phyloP scores from a whole-genome alignment of 306 rosid species.

The Lotus japonicus region DNA sequence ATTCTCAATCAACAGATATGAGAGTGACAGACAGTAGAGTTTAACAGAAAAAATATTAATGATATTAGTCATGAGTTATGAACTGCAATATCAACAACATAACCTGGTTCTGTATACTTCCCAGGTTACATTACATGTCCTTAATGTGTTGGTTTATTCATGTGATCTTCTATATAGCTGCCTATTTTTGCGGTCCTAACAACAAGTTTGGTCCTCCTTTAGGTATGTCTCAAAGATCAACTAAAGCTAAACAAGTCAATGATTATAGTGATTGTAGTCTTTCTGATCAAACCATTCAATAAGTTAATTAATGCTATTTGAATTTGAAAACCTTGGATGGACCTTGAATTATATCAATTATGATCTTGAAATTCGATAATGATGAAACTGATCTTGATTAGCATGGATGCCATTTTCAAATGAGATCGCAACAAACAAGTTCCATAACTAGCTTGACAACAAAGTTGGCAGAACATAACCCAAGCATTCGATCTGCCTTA shows the following conservation, averaged over 20 bases:
- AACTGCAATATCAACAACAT: neutral
- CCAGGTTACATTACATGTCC: neutral
- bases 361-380: neutral
- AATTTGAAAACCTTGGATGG: neutral
- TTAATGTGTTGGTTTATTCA: neutral
- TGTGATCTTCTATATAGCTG: neutral
- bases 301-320: neutral
- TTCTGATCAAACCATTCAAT: neutral
- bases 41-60: conserved; percentile 26
- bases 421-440: neutral
- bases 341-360: neutral
- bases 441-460: conserved; percentile 20
- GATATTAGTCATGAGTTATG: neutral
- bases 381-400: neutral
- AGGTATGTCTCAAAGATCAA: neutral
- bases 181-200: neutral
- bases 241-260: neutral
- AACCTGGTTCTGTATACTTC: conserved; percentile 9
- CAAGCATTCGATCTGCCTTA: neutral
- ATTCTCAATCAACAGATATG: conserved; percentile 9
- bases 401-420: neutral
- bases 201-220: neutral
- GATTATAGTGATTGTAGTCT: neutral
- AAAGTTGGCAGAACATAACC: conserved; percentile 9
- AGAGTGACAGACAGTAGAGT: conserved; percentile 10